phyloP scores from a whole-genome alignment of 495 filamentous ascomycete genomes.

The Aspergillus conjunctus region DNA sequence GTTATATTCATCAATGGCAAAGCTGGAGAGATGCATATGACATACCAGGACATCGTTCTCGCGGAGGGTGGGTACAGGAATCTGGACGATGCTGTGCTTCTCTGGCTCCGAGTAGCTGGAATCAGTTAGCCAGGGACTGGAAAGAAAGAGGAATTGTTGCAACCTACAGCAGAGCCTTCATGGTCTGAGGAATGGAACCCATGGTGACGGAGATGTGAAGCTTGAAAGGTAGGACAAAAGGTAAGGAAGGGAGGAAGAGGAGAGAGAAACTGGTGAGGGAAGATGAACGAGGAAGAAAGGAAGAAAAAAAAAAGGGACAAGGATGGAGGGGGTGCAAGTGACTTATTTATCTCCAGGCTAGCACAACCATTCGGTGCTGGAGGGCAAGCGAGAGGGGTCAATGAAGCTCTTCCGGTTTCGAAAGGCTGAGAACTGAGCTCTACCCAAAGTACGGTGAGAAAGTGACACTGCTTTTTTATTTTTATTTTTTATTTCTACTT shows the following conservation, averaged over 20 bases:
- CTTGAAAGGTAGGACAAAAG: neutral
- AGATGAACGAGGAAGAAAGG: conserved; percentile 10
- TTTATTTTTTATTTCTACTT: too few species aligned
- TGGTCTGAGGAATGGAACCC: conserved; percentile 52
- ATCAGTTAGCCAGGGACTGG: conserved; percentile 1
- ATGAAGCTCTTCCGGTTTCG: too few species aligned
- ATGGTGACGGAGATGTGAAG: conserved; percentile 26
- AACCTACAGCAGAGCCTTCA: conserved; percentile 62
- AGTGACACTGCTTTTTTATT: too few species aligned
- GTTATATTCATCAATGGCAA: neutral
- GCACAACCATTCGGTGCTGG: neutral
- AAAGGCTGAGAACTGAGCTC: neutral
- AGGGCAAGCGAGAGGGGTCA: conserved; percentile 1
- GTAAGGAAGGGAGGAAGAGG: neutral
- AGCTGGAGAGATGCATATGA: neutral
- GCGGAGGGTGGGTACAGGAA: conserved; percentile 60
- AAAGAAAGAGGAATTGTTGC: neutral
- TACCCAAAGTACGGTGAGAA: neutral
- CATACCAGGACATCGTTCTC: conserved; percentile 60
- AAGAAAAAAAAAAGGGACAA: conserved; percentile 15
- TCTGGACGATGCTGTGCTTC: conserved; percentile 58
- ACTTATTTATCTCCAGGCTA: neutral
- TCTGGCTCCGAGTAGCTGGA: conserved; percentile 64
- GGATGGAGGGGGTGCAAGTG: neutral
- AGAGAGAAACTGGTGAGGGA: conserved; percentile 1